These are phyloP conservation scores for Nemania sp. DNA, from an alignment of 2,329 filamentous ascomycete genomes.

Conservation along the genomic window DNA sequence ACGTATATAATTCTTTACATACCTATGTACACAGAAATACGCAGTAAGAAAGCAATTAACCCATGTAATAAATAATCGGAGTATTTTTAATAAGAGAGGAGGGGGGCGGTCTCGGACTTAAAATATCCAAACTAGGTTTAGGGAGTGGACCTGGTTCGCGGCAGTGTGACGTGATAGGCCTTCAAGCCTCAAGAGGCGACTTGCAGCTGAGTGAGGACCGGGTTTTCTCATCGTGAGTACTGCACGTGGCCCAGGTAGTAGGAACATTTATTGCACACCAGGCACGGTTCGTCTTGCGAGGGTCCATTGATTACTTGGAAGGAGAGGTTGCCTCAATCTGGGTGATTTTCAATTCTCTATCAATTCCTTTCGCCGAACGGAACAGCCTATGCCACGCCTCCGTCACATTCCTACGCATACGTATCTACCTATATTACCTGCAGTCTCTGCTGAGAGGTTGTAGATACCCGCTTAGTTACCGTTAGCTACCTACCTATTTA, in stretches of 20 bases:
- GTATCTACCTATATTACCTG: too few relatives aligned
- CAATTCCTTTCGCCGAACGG: not conserved
- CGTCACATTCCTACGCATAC: too few relatives aligned
- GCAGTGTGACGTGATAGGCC: conserved; percentile 38
- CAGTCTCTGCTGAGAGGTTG: too few relatives aligned
- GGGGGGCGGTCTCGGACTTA: too few relatives aligned
- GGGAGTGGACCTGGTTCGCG: conserved; percentile 20
- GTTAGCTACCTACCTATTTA: not conserved
- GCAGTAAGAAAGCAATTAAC: not conserved
- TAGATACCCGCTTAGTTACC: too few relatives aligned
- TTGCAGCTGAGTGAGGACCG: not conserved
- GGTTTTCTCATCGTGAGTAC: not conserved
- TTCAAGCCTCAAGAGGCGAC: conserved; percentile 26
- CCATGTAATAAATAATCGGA: not conserved
- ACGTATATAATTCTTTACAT: too few relatives aligned
- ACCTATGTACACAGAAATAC: too few relatives aligned
- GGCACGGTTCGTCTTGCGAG: conserved; percentile 19
- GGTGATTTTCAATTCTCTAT: conserved; percentile 17
- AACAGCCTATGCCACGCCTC: not conserved
- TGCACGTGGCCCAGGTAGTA: conserved; percentile 24
- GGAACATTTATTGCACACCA: conserved; percentile 18
- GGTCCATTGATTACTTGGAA: conserved; percentile 13
- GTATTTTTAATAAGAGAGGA: not conserved
- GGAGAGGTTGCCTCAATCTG: not conserved
- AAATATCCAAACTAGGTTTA: conserved; percentile 7